phyloP scores from a whole-genome alignment of 768 basidiomycete species.

The Crepidotus variabilis region DNA sequence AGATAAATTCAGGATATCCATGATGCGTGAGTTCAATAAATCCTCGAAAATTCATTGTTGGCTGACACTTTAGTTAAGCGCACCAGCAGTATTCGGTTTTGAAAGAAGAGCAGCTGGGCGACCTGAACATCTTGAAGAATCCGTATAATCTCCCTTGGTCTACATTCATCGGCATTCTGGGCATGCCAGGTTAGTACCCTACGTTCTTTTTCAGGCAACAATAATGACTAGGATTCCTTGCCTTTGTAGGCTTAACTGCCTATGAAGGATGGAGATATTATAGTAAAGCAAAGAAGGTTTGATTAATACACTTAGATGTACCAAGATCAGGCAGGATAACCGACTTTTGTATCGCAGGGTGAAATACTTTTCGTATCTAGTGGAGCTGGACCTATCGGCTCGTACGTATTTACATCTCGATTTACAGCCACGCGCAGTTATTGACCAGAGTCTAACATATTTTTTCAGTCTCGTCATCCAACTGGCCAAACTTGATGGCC shows the following conservation, averaged over 20 bases:
- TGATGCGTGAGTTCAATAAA: too few relatives aligned
- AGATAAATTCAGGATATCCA: background rate
- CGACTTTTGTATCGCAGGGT: too few relatives aligned
- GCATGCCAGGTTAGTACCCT: conserved; percentile 44
- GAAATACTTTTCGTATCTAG: conserved; percentile 37
- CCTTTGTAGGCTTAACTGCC: conserved; percentile 37
- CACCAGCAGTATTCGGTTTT: conserved; percentile 38
- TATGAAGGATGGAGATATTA: conserved; percentile 38
- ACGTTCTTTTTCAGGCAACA: too few relatives aligned
- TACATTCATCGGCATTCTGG: conserved; percentile 44
- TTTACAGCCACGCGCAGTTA: background rate
- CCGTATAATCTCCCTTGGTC: conserved; percentile 45
- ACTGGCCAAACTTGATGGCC: conserved; percentile 45
- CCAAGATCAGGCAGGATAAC: too few relatives aligned
- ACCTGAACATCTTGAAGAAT: conserved; percentile 29
- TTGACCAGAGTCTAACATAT: too few relatives aligned
- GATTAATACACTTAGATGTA: too few relatives aligned
- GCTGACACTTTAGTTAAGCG: too few relatives aligned
- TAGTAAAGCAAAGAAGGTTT: conserved; percentile 31
- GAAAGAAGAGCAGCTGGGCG: conserved; percentile 15
- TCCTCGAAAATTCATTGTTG: too few relatives aligned
- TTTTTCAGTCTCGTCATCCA: conserved; percentile 44
- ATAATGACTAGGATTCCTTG: too few relatives aligned
- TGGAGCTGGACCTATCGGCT: conserved; percentile 54
- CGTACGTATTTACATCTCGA: conserved; percentile 32